phyloP scores from a whole-genome alignment of 768 basidiomycete species.

The Suillus tomentosus region DNA sequence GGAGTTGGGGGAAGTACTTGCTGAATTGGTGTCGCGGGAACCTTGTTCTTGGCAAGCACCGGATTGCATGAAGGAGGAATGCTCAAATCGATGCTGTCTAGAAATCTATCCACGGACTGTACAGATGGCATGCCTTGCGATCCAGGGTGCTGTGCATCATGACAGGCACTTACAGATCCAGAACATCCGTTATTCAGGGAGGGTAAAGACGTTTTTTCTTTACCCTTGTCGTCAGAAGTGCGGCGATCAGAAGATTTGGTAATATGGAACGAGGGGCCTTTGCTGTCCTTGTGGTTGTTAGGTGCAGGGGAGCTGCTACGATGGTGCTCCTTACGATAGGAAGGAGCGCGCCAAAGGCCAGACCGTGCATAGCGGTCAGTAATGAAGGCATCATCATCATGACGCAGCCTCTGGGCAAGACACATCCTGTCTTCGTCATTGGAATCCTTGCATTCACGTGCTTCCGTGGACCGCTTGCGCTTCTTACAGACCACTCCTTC shows the following conservation, averaged over 20 bases:
- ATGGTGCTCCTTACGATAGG: slow-evolving; percentile 2
- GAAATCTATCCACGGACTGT: slow-evolving; percentile 25
- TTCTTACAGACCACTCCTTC: slow-evolving; percentile 8
- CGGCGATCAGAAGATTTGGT: neutral
- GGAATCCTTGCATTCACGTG: neutral
- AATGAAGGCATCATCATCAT: neutral
- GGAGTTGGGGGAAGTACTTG: slow-evolving; percentile 19
- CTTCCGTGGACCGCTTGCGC: slow-evolving; percentile 8
- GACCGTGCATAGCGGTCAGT: neutral
- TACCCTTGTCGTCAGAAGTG: neutral
- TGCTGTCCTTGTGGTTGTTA: neutral
- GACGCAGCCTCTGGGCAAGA: slow-evolving; percentile 5
- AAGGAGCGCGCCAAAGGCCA: neutral
- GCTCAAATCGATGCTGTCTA: slow-evolving; percentile 28
- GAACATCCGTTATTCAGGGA: neutral
- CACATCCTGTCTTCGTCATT: slow-evolving; percentile 7
- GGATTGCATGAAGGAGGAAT: neutral
- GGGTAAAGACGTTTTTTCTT: neutral
- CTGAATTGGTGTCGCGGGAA: slow-evolving; percentile 9
- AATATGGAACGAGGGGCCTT: neutral
- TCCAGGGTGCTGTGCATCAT: neutral
- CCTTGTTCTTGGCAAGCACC: slow-evolving; percentile 10
- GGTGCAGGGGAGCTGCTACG: neutral
- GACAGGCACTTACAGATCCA: neutral
- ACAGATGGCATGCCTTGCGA: neutral